Evolutionary conservation across 495 filamentous ascomycete species (phyloP), one percentile per base, ranked within the genome.

Genomic region (Niebla homalea): DNA sequence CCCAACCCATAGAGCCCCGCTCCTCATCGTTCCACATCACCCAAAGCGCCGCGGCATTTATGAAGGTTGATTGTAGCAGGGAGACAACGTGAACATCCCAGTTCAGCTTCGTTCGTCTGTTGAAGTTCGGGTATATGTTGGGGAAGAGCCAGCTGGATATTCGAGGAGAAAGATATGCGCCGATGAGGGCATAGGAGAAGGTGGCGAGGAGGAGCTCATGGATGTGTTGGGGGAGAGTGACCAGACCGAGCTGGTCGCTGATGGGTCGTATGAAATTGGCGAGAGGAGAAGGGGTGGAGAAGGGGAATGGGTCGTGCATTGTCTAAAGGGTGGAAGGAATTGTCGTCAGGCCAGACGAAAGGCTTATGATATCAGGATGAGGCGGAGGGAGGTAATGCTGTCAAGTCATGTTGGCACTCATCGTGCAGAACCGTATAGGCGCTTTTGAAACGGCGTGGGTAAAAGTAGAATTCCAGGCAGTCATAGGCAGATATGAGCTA

Each of bases 31-130:
- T 61, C 58, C 71, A 80, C 69, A 95, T 94, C 38, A 89, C 79
- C 81, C 83, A 96, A 32, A 99, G 63, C 14, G 88, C 86, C 36
- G 85, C 62, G 39, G 52, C 61, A 62, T 83, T 87, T 68, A 99
- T 87, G n/a, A 89, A 67, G 15, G 75, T 69, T 59, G 80, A 83
- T 70, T 99, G 92, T 16, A 86, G 69, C n/a, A 99, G 68, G 14
- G 87, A 94, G 20, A 97, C 93, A 58, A 96, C 84, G 62, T 96
- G 92, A 23, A 95, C 83, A 66, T 99, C 84, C 92, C 92, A 99
- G 75, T 90, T 97, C 54, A 90, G 68, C 64, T 75, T 79, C 43
- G 84, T 90, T 26, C 81, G 75, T 10, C 64, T 66, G 44, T 73
- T 74, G 49, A 95, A 70, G 26, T 71, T 69, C 12, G 73, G 67